phyloP scores from a whole-genome alignment of 257 asterid genomes.

The Coffea eugenioides region DNA sequence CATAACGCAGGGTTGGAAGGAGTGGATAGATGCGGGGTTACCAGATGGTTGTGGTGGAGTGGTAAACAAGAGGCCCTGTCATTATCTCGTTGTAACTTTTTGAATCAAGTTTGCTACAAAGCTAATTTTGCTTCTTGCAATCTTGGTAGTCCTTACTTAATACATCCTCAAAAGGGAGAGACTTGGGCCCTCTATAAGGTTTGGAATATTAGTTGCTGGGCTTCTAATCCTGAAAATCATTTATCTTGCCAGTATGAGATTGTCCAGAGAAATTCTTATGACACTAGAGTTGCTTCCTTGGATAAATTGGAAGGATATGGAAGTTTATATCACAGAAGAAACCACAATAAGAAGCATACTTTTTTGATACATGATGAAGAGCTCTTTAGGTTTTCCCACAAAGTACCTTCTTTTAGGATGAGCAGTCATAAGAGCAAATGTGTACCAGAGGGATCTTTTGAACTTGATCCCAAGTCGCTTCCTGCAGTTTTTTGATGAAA shows the following conservation, averaged over 20 bases:
- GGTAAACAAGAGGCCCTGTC: too few species aligned
- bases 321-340: background rate
- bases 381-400: background rate
- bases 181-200: too few species aligned
- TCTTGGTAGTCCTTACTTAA: too few species aligned
- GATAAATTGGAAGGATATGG: constrained; percentile 50
- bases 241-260: constrained; percentile 47
- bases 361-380: background rate
- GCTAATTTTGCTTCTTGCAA: too few species aligned
- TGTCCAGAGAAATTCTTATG: constrained; percentile 33
- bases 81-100: too few species aligned
- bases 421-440: background rate
- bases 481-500: too few species aligned
- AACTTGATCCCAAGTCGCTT: background rate
- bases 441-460: constrained; percentile 10
- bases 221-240: constrained; percentile 26
- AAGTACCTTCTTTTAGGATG: constrained; percentile 6
- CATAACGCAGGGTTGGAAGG: too few species aligned
- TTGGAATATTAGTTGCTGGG: constrained; percentile 50
- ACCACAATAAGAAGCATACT: background rate
- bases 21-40: too few species aligned
- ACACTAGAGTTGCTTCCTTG: constrained; percentile 44
- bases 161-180: constrained; percentile 5
- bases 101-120: too few species aligned
- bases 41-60: too few species aligned